Evolutionary conservation across 352 stramenopile genomes (phyloP), one percentile per base, ranked within the genome.

Genomic region (Phytophthora pini): DNA sequence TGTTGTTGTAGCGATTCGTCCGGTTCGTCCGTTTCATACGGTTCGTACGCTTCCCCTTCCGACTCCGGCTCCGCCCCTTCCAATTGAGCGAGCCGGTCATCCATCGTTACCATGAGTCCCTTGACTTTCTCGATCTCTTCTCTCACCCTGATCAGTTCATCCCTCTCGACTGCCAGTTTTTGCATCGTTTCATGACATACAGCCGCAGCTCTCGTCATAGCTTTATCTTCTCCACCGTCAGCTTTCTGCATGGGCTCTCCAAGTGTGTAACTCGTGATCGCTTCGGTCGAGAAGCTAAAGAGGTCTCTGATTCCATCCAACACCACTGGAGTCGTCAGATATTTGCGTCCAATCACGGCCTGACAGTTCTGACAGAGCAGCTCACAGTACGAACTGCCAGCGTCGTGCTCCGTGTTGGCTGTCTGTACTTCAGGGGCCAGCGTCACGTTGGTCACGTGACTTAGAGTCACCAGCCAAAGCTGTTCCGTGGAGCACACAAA

Each of bases 51-150:
- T 22, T 86, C 70, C 12, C 68, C 64, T 59, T 79, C 70, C 36
- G 74, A 90, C 12, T 89, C 80, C 0, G 70, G 70, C 43, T 84
- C 76, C 1, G 57, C 70, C 38, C 65, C 65, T 74, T 93, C 84
- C 4, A 94, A 47, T 13, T 84, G 63, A 2, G 82, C 80, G 36
- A 95, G 66, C 13, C 87, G 81, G 11, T 92, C 78, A 48, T 95
- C 82, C 36, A 95, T 72, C 0, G 89, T 76, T 13, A 93, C 73
- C 73, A 95, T 70, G 22, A 95, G 60, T 13, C 75, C 82, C 62
- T 93, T 88, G 36, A 92, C 83, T 57, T 93, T 92, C 24, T 77
- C 80, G 80, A 92, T 91, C 49, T 94, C 82, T 3, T 89, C 77
- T 13, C 77, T 60, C 26, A 93, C 65, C 49, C 75, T 77, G n/a